phyloP scores from a whole-genome alignment of 139 green algal genomes.

The Picochlorum costavermella region DNA sequence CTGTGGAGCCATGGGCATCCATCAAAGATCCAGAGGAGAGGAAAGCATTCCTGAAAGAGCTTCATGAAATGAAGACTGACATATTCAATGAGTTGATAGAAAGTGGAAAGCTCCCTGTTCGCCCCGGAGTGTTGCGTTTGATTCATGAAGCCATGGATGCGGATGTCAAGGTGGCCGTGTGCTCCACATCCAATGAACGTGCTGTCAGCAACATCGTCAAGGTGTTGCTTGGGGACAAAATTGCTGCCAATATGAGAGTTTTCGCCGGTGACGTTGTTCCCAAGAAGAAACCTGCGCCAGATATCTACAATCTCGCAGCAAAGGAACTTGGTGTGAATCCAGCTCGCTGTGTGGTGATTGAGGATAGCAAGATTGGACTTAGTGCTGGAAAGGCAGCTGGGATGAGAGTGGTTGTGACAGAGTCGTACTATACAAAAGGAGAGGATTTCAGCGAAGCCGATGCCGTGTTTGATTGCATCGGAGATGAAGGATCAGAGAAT shows the following conservation, averaged over 20 bases:
- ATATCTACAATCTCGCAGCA: slow-evolving; percentile 89
- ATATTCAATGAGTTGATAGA: slow-evolving; percentile 94
- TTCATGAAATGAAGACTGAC: slow-evolving; percentile 92
- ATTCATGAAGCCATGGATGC: slow-evolving; percentile 66
- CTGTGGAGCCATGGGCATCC: slow-evolving; percentile 25
- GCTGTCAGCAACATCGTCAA: slow-evolving; percentile 88
- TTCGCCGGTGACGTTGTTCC: slow-evolving; percentile 81
- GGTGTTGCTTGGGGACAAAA: slow-evolving; percentile 63
- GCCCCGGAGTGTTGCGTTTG: slow-evolving; percentile 57
- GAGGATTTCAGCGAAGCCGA: slow-evolving; percentile 54
- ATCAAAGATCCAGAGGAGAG: slow-evolving; percentile 35
- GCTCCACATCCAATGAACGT: slow-evolving; percentile 95
- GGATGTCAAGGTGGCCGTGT: slow-evolving; percentile 89
- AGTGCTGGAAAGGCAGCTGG: slow-evolving; percentile 84
- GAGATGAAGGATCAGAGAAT: slow-evolving; percentile 57
- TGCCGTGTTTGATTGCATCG: slow-evolving; percentile 77
- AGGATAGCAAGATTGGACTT: slow-evolving; percentile 91
- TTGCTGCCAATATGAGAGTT: slow-evolving; percentile 68
- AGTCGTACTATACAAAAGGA: slow-evolving; percentile 54
- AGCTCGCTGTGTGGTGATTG: slow-evolving; percentile 78
- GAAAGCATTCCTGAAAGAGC: slow-evolving; percentile 65
- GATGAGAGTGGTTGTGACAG: slow-evolving; percentile 80
- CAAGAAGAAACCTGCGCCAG: slow-evolving; percentile 96
- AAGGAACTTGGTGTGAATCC: slow-evolving; percentile 67
- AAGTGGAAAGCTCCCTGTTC: slow-evolving; percentile 71